Conservation (phyloP, 2,329 filamentous ascomycete species). For the Hymenoscyphus fructigenus region DNA sequence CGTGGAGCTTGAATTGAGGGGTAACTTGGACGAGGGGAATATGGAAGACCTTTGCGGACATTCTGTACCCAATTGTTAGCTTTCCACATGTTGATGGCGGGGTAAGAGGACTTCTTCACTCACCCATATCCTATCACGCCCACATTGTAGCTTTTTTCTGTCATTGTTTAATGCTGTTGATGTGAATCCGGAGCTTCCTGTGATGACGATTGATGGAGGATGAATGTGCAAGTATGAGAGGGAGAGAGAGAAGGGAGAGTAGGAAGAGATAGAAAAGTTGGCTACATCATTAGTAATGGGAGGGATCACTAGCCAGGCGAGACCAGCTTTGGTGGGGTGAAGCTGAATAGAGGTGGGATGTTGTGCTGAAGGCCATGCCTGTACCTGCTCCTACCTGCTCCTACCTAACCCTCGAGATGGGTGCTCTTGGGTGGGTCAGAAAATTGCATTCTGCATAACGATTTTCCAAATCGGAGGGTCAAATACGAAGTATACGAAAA, state of each 20-base stretch:
- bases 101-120: background rate
- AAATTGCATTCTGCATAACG: too few species aligned
- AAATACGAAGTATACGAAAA: too few species aligned
- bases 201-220: background rate
- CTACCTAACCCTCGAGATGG: background rate
- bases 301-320: background rate
- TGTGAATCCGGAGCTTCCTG: background rate
- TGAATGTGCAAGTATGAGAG: background rate
- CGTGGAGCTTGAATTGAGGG: conserved; percentile 65
- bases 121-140: conserved; percentile 57
- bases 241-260: background rate
- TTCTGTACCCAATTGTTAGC: conserved; percentile 35
- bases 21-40: conserved; percentile 73
- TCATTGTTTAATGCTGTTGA: conserved; percentile 23
- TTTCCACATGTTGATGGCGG: background rate
- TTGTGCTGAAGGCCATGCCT: background rate
- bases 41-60: conserved; percentile 77
- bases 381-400: background rate
- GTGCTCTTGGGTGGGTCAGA: too few species aligned
- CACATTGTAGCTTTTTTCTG: conserved; percentile 50
- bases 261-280: background rate
- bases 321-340: conserved; percentile 2
- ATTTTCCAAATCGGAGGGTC: too few species aligned
- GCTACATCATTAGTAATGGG: background rate
- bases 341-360: background rate